phyloP scores from a whole-genome alignment of 805 yeast species.

The Metschnikowia noctiluminum region DNA sequence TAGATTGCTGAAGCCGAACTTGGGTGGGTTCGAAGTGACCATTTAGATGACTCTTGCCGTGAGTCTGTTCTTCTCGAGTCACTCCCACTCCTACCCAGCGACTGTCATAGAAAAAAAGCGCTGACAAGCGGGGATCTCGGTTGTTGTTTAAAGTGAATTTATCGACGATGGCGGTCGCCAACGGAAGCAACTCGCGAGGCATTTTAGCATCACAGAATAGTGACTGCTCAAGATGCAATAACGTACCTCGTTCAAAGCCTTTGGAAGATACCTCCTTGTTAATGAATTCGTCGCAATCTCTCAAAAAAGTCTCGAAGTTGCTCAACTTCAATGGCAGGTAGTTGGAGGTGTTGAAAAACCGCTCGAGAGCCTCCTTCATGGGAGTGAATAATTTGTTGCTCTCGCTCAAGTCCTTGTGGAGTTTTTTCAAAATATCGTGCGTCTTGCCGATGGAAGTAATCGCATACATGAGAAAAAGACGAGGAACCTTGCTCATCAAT shows the following conservation, averaged over 20 bases:
- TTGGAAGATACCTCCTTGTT: slow-evolving; percentile 27
- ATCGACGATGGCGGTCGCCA: slow-evolving; percentile 44
- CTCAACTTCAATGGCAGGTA: slow-evolving; percentile 55
- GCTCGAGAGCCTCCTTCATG: slow-evolving; percentile 49
- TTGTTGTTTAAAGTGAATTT: slow-evolving; percentile 42
- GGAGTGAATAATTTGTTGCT: slow-evolving; percentile 43
- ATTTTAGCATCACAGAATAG: slow-evolving; percentile 60
- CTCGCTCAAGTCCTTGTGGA: slow-evolving; percentile 48
- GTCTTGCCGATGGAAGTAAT: slow-evolving; percentile 64
- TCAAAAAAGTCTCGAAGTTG: slow-evolving; percentile 56
- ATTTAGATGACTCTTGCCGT: neutral
- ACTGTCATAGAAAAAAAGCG: slow-evolving; percentile 60
- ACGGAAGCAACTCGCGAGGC: slow-evolving; percentile 41
- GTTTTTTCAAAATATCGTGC: slow-evolving; percentile 52
- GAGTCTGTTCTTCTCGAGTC: slow-evolving; percentile 3
- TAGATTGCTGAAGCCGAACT: slow-evolving; percentile 19
- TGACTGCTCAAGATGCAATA: slow-evolving; percentile 54
- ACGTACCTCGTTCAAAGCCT: slow-evolving; percentile 9
- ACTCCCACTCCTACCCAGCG: slow-evolving; percentile 57
- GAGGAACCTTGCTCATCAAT: slow-evolving; percentile 64
- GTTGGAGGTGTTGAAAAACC: slow-evolving; percentile 46
- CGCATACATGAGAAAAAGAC: slow-evolving; percentile 63
- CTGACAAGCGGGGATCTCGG: slow-evolving; percentile 48
- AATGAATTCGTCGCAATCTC: slow-evolving; percentile 49
- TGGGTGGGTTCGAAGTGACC: slow-evolving; percentile 5